These are phyloP conservation scores for Fusarium cyanostomum DNA, from an alignment of 2,329 filamentous ascomycete species.

Conservation along the genomic window DNA sequence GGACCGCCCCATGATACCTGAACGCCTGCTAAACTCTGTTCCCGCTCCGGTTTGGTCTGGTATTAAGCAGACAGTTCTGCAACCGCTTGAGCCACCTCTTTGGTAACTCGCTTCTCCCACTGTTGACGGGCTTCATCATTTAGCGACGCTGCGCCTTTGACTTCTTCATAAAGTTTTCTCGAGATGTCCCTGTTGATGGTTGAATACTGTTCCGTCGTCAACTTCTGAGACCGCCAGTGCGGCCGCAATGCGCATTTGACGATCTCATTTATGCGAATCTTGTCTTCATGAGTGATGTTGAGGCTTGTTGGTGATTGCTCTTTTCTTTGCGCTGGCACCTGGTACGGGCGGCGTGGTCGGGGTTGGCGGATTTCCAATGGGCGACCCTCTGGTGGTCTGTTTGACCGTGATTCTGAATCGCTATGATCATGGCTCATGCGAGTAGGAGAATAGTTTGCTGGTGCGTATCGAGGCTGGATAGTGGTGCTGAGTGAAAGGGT, in stretches of 20 bases:
- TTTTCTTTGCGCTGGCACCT: constrained; percentile 58
- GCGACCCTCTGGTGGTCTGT: constrained; percentile 41
- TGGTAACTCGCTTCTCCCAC: constrained; percentile 79
- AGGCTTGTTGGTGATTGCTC: constrained; percentile 75
- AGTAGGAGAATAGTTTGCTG: constrained; percentile 74
- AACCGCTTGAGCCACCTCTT: constrained; percentile 82
- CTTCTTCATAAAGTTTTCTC: constrained; percentile 82
- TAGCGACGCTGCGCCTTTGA: constrained; percentile 64
- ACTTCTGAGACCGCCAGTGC: constrained; percentile 79
- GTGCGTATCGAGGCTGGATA: constrained; percentile 78
- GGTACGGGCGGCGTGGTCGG: constrained; percentile 58
- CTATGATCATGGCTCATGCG: constrained; percentile 28
- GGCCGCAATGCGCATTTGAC: constrained; percentile 85
- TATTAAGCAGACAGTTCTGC: constrained; percentile 61
- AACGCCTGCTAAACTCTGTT: constrained; percentile 45
- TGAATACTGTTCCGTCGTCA: constrained; percentile 91
- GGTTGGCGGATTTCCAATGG: constrained; percentile 63
- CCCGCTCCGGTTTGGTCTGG: constrained; percentile 37
- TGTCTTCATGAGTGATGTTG: constrained; percentile 79
- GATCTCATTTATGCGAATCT: constrained; percentile 88
- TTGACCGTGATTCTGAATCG: constrained; percentile 35
- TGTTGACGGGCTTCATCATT: constrained; percentile 72
- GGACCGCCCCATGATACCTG: constrained; percentile 42
- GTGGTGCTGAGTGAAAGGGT: constrained; percentile 73
- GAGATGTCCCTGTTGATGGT: constrained; percentile 92